Evolutionary conservation across 331 rosid genomes (phyloP), one percentile per base, ranked within the genome.

Genomic region (Arachis monticola): DNA sequence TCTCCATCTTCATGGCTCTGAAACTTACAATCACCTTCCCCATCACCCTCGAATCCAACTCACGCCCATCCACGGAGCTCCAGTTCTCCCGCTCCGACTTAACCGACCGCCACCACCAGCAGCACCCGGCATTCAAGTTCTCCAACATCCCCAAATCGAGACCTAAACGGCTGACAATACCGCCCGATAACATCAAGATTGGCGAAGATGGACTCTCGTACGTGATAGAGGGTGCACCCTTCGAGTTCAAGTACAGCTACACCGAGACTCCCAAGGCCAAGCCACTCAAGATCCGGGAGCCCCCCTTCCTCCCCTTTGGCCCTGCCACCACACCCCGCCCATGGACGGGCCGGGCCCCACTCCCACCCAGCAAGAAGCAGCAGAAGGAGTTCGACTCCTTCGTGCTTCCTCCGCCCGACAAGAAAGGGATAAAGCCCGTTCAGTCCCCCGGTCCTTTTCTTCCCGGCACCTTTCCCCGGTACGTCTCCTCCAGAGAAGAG

Each of bases 161-260:
- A 38, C 81, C 79, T 3, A 83, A 55, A 10, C 85, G 83, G 27
- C 14, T 77, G 35, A 83, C 62, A 40, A 62, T 82, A 42, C 62
- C 85, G 7, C 82, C 88, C 2, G 88, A 86, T 3, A 71, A 80
- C 60, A 86, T 94, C 1, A 79, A 77, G 4, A 51, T 94, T 1
- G 82, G 89, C 22, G 93, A 90, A 2, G 97, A 88, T 66, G 87
- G 87, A 7, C 63, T 84, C 55, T 77, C 87, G 6, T 84, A 80
- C 81, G 72, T 84, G 0, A 68, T 84, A 1, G 87, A 84, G 0
- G 87, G 83, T 14, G 87, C 79, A 0, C 99, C 99, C 1, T 95
- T 95, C 57, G 97, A 95, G 56, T 95, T 90, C 86, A 92, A 90
- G 88, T 95, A 95, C 66, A 92, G 98, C 69, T 95, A 92, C 89